A percentile compares a stretch with the other conserved stretches of the same genome.
phyloP scores from a whole-genome alignment of 2,329 filamentous ascomycete species.

The Orbilia oligospora region DNA sequence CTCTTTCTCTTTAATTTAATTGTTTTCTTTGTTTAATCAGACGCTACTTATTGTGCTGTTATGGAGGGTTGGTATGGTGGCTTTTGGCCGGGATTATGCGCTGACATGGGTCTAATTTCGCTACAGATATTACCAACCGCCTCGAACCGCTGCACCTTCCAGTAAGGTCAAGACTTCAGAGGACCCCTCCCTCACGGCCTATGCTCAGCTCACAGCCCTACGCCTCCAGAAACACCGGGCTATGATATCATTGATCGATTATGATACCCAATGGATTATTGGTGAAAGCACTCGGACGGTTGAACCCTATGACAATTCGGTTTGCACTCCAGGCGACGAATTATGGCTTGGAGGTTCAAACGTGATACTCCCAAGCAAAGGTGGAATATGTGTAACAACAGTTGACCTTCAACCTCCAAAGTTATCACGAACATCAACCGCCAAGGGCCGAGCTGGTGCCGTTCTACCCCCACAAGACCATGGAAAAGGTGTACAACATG shows the following conservation, averaged over 20 bases:
- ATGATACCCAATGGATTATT: constrained; percentile 70
- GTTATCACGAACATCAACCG: constrained; percentile 65
- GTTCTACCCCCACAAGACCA: constrained; percentile 62
- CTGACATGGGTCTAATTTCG: constrained; percentile 43
- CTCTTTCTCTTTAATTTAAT: constrained; percentile 1
- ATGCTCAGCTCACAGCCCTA: constrained; percentile 71
- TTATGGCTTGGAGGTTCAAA: constrained; percentile 66
- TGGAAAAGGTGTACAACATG: constrained; percentile 42
- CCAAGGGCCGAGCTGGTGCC: constrained; percentile 57
- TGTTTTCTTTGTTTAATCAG: not conserved
- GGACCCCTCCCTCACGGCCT: constrained; percentile 69
- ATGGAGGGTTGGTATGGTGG: constrained; percentile 16
- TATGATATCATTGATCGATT: constrained; percentile 71
- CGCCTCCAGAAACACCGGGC: constrained; percentile 70
- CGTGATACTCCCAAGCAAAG: constrained; percentile 63
- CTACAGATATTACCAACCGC: constrained; percentile 50
- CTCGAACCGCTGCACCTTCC: constrained; percentile 19
- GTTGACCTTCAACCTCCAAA: constrained; percentile 64
- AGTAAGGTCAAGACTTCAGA: constrained; percentile 65
- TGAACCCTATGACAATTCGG: constrained; percentile 66
- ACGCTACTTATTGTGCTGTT: not conserved
- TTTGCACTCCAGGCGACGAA: constrained; percentile 64
- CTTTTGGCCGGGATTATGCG: constrained; percentile 23
- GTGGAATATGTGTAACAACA: constrained; percentile 67
- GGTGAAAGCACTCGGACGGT: constrained; percentile 71